A percentile compares a stretch with the other conserved stretches of the same genome.
These are phyloP conservation scores for Sporothrix pallida DNA, from an alignment of 2,329 filamentous ascomycete genomes.

Conservation along the genomic window DNA sequence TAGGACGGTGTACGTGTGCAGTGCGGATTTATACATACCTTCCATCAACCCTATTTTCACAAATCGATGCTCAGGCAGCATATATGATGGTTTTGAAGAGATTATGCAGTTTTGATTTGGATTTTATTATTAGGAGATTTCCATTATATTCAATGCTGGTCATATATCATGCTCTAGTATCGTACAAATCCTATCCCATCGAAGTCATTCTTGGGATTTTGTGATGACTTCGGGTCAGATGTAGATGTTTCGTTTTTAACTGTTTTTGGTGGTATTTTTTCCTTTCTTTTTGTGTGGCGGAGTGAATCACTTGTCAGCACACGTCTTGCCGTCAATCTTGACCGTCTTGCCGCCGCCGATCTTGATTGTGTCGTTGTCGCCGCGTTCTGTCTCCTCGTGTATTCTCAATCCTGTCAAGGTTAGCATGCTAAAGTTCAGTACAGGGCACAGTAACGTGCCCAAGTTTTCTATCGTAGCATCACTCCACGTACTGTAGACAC, in stretches of 20 bases:
- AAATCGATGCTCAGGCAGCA: no score
- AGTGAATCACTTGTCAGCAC: slow-evolving; percentile 40
- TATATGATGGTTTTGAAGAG: no score
- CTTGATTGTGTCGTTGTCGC: slow-evolving; percentile 92
- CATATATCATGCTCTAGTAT: slow-evolving; percentile 16
- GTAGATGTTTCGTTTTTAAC: neutral
- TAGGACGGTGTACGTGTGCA: no score
- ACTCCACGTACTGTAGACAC: slow-evolving; percentile 62
- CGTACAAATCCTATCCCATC: neutral
- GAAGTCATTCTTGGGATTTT: neutral
- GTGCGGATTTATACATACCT: no score
- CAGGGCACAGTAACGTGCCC: no score
- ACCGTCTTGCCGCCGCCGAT: slow-evolving; percentile 51
- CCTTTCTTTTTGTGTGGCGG: no score
- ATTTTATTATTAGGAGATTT: no score
- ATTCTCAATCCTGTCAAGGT: slow-evolving; percentile 73
- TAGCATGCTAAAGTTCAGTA: neutral
- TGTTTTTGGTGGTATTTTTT: neutral
- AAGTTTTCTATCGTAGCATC: neutral
- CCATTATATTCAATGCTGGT: neutral
- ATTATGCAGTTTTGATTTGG: no score
- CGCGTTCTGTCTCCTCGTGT: slow-evolving; percentile 87
- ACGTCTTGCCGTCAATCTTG: slow-evolving; percentile 46
- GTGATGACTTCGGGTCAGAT: no score
- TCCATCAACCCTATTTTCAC: no score